A percentile compares a stretch with the other conserved stretches of the same genome.
These are phyloP conservation scores for Rhynchosporium secalis DNA, from an alignment of 2,329 filamentous ascomycete genomes.

Conservation along the genomic window DNA sequence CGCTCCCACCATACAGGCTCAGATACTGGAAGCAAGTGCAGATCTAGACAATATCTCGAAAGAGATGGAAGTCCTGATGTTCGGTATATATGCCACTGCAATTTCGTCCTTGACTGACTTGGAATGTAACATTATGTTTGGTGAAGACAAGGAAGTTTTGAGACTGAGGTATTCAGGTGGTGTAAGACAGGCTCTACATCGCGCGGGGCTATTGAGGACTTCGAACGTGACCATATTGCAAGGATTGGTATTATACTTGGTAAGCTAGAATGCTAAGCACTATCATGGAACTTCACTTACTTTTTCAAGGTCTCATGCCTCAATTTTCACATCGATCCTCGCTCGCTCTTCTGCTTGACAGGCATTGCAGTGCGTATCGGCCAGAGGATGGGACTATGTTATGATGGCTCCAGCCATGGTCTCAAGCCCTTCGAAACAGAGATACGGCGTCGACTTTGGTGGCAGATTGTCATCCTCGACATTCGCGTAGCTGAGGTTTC, in stretches of 20 bases:
- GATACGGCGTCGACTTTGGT: slow-evolving; percentile 61
- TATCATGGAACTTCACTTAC: slow-evolving; percentile 11
- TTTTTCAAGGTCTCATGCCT: slow-evolving; percentile 34
- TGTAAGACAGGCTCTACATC: slow-evolving; percentile 64
- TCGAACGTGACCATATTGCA: slow-evolving; percentile 66
- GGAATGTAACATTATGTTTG: slow-evolving; percentile 53
- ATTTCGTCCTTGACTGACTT: slow-evolving; percentile 58
- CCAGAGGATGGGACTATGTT: slow-evolving; percentile 50
- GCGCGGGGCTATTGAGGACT: slow-evolving; percentile 64
- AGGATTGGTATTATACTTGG: slow-evolving; percentile 66
- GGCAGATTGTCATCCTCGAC: slow-evolving; percentile 63
- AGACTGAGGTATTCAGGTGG: slow-evolving; percentile 56
- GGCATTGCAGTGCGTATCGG: slow-evolving; percentile 51
- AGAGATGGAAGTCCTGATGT: slow-evolving; percentile 66
- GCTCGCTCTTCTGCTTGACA: slow-evolving; percentile 50
- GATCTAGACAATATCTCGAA: slow-evolving; percentile 47
- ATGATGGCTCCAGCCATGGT: slow-evolving; percentile 41
- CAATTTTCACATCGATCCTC: slow-evolving; percentile 42
- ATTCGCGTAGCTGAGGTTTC: slow-evolving; percentile 55
- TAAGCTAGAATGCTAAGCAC: slow-evolving; percentile 42
- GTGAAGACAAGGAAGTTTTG: slow-evolving; percentile 52
- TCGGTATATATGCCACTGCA: slow-evolving; percentile 62
- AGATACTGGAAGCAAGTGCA: slow-evolving; percentile 61
- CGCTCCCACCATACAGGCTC: slow-evolving; percentile 62
- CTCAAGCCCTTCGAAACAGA: slow-evolving; percentile 54